phyloP scores from a whole-genome alignment of 2,329 filamentous ascomycete species.

The Colletotrichum godetiae region DNA sequence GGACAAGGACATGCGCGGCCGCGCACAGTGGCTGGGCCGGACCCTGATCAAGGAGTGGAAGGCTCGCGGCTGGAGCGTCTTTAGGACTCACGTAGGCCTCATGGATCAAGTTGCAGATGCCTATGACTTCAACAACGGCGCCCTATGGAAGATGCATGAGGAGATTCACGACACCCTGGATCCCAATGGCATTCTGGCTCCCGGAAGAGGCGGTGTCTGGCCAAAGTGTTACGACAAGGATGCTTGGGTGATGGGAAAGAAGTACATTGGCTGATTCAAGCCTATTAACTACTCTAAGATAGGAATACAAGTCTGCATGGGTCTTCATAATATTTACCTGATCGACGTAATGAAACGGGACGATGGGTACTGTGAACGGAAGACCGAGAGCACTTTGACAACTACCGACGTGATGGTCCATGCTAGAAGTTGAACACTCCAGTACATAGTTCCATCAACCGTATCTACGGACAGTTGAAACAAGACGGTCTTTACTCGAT shows the following conservation, averaged over 20 bases:
- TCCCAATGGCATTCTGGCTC: slow-evolving; percentile 51
- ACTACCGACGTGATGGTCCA: no score
- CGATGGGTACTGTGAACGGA: no score
- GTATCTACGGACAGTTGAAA: no score
- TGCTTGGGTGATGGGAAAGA: slow-evolving; percentile 23
- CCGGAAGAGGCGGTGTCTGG: slow-evolving; percentile 51
- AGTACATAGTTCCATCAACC: no score
- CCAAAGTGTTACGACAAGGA: slow-evolving; percentile 38
- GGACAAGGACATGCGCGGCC: slow-evolving; percentile 49
- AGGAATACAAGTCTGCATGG: no score
- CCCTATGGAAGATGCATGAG: slow-evolving; percentile 56
- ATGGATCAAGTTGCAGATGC: slow-evolving; percentile 59
- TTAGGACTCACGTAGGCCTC: slow-evolving; percentile 57
- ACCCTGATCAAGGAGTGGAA: slow-evolving; percentile 55
- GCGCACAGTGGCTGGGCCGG: slow-evolving; percentile 43
- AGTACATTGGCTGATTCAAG: slow-evolving; percentile 8
- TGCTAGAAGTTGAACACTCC: no score
- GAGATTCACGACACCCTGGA: slow-evolving; percentile 56
- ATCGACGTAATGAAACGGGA: no score
- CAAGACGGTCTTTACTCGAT: no score
- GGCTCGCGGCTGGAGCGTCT: slow-evolving; percentile 55
- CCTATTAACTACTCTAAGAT: no score
- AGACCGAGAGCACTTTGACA: no score
- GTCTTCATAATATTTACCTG: no score
- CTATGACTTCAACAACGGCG: slow-evolving; percentile 56